Evolutionary conservation across 208 protist genomes (phyloP), one percentile per base, ranked within the genome.

Genomic region (Crithidia thermophila): DNA sequence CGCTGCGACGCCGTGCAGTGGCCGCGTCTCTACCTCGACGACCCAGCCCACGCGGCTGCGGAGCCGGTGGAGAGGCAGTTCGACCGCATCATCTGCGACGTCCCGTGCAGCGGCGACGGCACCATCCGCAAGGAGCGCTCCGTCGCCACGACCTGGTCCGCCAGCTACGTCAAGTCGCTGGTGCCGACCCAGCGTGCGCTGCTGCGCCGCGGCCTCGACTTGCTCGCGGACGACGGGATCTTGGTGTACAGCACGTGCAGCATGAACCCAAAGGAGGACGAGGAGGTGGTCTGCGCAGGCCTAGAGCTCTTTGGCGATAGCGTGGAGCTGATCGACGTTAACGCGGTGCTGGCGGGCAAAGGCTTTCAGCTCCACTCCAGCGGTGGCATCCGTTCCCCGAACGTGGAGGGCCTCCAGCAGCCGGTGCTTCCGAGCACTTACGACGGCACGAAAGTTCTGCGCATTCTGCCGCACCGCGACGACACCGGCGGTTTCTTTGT

Each of bases 221-320:
- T 97, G 36, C 79, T 98, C 14, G 68, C 53, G 25, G 72, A 69
- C 27, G 82, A 58, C 39, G 97, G 98, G 33, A 70, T 94, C 28
- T 82, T 98, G 23, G 97, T 98, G 5, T 99, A 99, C 85, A 98
- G 94, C 58, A 99, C 97, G 14, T 99, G 98, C 79, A 98, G 94
- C 52, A 74, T 99, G 50, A 98, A 98, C 66, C 97, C 97, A 27
- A 92, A 98, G 65, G 97, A 99, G 77, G 90, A 99, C 59, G 98
- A 99, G 75, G 95, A 97, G 55, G 96, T 99, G 42, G 93, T 99
- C 10, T 90, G 84, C 42, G 75, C 85, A 4, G 90, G 64, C 1
- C 72, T 98, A 40, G 87, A 92, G 52, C 59, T 88, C 23, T 94
- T 94, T 61, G 72, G 76, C 37, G 84, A 91, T 67, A 63, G 71